Percentiles rank a stretch among this genome's conserved stretches.
These are phyloP conservation scores for Zygoascus bituminiphila DNA, from an alignment of 805 yeast species.

Conservation along the genomic window DNA sequence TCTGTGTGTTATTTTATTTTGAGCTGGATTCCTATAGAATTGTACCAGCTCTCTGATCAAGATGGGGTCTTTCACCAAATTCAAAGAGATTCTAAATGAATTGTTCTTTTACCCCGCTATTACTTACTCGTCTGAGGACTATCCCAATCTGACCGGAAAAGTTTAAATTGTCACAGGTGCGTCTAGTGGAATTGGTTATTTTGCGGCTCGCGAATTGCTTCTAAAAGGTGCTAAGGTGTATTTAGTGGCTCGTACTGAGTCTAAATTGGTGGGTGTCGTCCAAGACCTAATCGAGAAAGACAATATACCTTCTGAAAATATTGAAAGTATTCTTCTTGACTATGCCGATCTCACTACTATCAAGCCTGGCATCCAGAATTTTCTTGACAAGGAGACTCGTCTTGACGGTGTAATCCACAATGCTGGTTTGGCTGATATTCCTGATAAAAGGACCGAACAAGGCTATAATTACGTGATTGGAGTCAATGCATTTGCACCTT, in stretches of 20 bases:
- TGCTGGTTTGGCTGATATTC: no score
- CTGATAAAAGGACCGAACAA: no score
- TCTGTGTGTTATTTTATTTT: no score
- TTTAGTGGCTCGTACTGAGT: conserved; percentile 35
- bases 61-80: background rate
- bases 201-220: conserved; percentile 29
- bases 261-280: no score
- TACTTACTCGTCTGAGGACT: conserved; percentile 21
- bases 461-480: no score
- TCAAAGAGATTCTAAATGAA: background rate
- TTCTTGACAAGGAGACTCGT: conserved; percentile 23
- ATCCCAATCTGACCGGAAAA: conserved; percentile 31
- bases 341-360: conserved; percentile 36
- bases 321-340: no score
- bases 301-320: no score
- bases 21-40: no score
- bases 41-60: no score
- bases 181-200: conserved; percentile 31
- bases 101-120: conserved; percentile 1
- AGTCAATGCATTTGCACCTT: no score
- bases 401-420: conserved; percentile 36
- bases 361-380: conserved; percentile 30
- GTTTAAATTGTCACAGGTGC: conserved; percentile 31
- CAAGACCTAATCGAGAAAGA: no score
- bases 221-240: conserved; percentile 31